Conservation (phyloP, 2,329 filamentous ascomycete species). For the Dendryphion nanum region DNA sequence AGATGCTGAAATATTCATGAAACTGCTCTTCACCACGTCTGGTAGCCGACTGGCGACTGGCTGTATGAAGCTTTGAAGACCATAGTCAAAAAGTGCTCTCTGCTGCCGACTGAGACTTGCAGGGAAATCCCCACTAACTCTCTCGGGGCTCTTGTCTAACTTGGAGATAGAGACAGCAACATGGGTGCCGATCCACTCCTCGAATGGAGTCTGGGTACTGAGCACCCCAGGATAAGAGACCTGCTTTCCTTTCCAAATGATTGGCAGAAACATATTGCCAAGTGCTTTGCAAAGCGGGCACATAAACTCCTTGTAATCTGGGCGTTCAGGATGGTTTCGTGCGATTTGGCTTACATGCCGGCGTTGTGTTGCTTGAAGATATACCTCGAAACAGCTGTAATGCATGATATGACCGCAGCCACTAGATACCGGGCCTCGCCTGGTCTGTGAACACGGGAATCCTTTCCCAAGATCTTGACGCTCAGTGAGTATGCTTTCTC, state of each 20-base stretch:
- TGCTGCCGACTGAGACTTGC: conserved; percentile 39
- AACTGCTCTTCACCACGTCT: conserved; percentile 30
- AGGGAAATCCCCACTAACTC: conserved; percentile 20
- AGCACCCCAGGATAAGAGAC: conserved; percentile 78
- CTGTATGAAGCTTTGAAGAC: conserved; percentile 50
- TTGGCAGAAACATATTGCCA: conserved; percentile 90
- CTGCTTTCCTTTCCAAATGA: conserved; percentile 91
- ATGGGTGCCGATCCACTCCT: conserved; percentile 65
- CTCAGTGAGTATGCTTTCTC: conserved; percentile 69
- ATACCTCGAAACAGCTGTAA: conserved; percentile 90
- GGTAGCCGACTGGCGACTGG: conserved; percentile 45
- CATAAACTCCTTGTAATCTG: conserved; percentile 81
- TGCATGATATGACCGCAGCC: conserved; percentile 99
- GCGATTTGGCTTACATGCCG: conserved; percentile 92
- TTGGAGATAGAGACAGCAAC: conserved; percentile 52
- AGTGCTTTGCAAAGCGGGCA: conserved; percentile 96
- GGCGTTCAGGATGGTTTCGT: conserved; percentile 83
- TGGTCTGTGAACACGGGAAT: conserved; percentile 68
- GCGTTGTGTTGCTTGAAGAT: conserved; percentile 78
- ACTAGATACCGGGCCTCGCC: conserved; percentile 76
- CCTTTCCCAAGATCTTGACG: conserved; percentile 85
- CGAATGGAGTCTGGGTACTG: conserved; percentile 58
- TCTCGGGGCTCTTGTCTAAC: conserved; percentile 47
- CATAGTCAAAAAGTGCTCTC: conserved; percentile 53
- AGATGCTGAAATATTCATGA: conserved; percentile 19